These are phyloP conservation scores for Huntiella abstrusa DNA, from an alignment of 2,329 filamentous ascomycete genomes.

Conservation along the genomic window DNA sequence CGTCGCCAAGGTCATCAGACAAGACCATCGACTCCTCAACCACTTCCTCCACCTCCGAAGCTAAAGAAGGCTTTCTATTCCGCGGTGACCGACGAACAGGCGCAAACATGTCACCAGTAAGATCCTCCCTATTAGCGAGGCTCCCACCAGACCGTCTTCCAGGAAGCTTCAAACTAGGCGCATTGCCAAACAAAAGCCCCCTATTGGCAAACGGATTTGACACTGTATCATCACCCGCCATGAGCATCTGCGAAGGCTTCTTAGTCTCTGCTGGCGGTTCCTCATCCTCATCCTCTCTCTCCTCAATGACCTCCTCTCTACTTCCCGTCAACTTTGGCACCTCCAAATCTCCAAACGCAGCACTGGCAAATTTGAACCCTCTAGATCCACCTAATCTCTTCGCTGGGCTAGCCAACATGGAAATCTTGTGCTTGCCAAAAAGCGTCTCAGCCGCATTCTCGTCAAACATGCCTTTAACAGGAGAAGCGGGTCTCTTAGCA, in stretches of 20 bases:
- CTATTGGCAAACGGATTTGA: slow-evolving; percentile 6
- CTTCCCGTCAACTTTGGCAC: slow-evolving; percentile 2
- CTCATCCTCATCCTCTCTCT: not conserved
- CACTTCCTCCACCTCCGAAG: slow-evolving; percentile 7
- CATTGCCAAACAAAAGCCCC: slow-evolving; percentile 6
- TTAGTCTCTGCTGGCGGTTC: not conserved
- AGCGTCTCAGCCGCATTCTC: no score
- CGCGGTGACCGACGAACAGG: slow-evolving; percentile 8
- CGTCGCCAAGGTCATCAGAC: slow-evolving; percentile 2
- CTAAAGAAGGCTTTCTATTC: not conserved
- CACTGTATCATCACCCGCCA: slow-evolving; percentile 17
- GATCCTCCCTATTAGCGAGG: slow-evolving; percentile 5
- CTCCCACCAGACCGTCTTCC: slow-evolving; percentile 3
- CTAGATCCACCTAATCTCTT: slow-evolving; percentile 20
- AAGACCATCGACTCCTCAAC: slow-evolving; percentile 7
- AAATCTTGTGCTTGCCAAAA: slow-evolving; percentile 22
- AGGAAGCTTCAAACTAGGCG: slow-evolving; percentile 10
- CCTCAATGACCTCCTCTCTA: not conserved
- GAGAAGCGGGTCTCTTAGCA: slow-evolving; percentile 31
- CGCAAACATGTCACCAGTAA: slow-evolving; percentile 11
- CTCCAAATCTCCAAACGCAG: slow-evolving; percentile 6
- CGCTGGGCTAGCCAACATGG: slow-evolving; percentile 33
- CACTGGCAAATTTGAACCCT: slow-evolving; percentile 7
- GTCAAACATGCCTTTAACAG: slow-evolving; percentile 19
- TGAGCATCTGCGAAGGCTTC: slow-evolving; percentile 19